Evolutionary conservation across 2,329 filamentous ascomycete genomes (phyloP), one percentile per base, ranked within the genome.

Genomic region (Fusarium redolens): DNA sequence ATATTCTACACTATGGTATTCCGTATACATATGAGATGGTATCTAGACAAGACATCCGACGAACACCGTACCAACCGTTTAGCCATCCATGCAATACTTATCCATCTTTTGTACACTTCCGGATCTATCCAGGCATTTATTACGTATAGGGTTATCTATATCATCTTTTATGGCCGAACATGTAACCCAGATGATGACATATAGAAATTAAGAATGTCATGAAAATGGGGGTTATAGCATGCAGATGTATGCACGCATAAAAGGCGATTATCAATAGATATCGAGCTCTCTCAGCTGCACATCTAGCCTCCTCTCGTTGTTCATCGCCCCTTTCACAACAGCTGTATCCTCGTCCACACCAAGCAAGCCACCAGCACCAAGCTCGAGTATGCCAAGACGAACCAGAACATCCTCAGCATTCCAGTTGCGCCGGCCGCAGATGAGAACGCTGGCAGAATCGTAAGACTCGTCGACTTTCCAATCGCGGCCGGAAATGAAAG

Each of bases 241-340:
- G 44, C 41, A 51, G 35, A 17, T n/a, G 33, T 17, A 38, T n/a
- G 37, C 41, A 45, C 28, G 38, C 41, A 41, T n/a, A 40, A n/a
- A 54, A 38, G 30, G 28, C 58, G 40, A 31, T 28, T 56, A 52
- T 57, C 70, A 83, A 62, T 81, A 81, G n/a, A 83, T 74, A 54
- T 83, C 81, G 52, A 83, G 64, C 67, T 82, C 80, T 56, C 77
- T 75, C 57, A 82, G 12, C 55, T 70, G 63, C 28, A 82, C 72
- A 58, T 71, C 74, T 31, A 81, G 44, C 52, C 78, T 77, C 51
- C 67, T 75, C 38, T 76, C 74, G 25, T 78, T 77, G 22, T 75
- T 74, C 57, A 79, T 67, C 14, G 77, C 64, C 22, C 78, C 78
- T 61, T 72, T 77, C n/a, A 82, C 67, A 11, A 77, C 72, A 9